A percentile compares a stretch with the other conserved stretches of the same genome.
Conservation (phyloP, 768 basidiomycete species). For the Leccinum uliginosum region DNA sequence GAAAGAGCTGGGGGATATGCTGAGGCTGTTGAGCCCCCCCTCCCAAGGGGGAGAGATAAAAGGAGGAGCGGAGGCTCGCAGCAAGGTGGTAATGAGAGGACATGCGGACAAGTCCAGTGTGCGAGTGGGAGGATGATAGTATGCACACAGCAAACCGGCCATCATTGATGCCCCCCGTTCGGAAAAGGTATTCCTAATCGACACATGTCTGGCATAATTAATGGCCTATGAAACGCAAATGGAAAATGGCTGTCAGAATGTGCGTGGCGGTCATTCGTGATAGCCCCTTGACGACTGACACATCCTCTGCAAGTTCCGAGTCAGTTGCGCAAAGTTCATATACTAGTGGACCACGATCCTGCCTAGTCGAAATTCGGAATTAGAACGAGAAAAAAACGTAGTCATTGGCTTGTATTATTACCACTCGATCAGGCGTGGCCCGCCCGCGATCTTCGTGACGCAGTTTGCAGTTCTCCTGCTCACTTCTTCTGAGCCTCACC, state of each 20-base stretch:
- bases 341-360: conserved; percentile 21
- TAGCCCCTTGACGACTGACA: conserved; percentile 20
- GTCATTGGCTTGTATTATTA: conserved; percentile 27
- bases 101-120: conserved; percentile 27
- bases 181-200: conserved; percentile 26
- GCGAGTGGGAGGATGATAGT: conserved; percentile 19
- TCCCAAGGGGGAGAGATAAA: conserved; percentile 27
- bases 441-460: conserved; percentile 8
- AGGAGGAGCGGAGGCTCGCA: conserved; percentile 23
- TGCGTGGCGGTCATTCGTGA: conserved; percentile 18
- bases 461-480: conserved; percentile 2
- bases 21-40: neutral
- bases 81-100: conserved; percentile 18
- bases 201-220: conserved; percentile 27
- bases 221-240: conserved; percentile 29
- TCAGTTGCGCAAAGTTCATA: conserved; percentile 19
- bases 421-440: conserved; percentile 10
- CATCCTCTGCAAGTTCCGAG: conserved; percentile 7
- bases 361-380: conserved; percentile 10
- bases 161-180: conserved; percentile 21
- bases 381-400: conserved; percentile 4
- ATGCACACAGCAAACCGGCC: conserved; percentile 19
- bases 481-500: neutral
- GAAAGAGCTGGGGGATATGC: conserved; percentile 9
- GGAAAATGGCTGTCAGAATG: conserved; percentile 20